These are phyloP conservation scores for Quercus suber DNA, from an alignment of 306 rosid species.

Conservation along the genomic window DNA sequence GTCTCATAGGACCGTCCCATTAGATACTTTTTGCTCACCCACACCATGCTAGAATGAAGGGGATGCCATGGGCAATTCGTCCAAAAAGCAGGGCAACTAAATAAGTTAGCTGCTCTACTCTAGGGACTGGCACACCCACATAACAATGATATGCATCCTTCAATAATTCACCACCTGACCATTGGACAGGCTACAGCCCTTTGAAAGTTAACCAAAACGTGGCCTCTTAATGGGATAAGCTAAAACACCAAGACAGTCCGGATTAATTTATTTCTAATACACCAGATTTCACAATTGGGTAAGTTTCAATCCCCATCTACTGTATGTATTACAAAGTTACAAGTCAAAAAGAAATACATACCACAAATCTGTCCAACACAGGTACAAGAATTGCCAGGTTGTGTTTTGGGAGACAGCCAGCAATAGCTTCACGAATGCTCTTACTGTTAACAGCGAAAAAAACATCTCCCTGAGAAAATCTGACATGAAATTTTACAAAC, in stretches of 20 bases:
- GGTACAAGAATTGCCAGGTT: constrained; percentile 81
- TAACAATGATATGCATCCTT: no score
- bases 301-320: not conserved
- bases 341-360: constrained; percentile 33
- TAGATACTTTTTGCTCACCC: not conserved
- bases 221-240: not conserved
- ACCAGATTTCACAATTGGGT: not conserved
- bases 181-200: no score
- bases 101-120: not conserved
- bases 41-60: not conserved
- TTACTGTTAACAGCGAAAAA: constrained; percentile 31
- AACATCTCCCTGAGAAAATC: constrained; percentile 3
- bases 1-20: no score
- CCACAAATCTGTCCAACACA: constrained; percentile 97
- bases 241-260: not conserved
- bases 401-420: constrained; percentile 53
- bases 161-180: no score
- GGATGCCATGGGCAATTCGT: not conserved
- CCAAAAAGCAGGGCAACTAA: not conserved
- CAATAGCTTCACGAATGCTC: constrained; percentile 42
- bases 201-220: not conserved
- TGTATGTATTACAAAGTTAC: not conserved
- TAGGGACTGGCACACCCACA: no score
- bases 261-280: not conserved
- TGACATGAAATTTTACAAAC: not conserved